These are phyloP conservation scores for Geotrichum reessii DNA, from an alignment of 1,139 yeast genomes.

Conservation along the genomic window DNA sequence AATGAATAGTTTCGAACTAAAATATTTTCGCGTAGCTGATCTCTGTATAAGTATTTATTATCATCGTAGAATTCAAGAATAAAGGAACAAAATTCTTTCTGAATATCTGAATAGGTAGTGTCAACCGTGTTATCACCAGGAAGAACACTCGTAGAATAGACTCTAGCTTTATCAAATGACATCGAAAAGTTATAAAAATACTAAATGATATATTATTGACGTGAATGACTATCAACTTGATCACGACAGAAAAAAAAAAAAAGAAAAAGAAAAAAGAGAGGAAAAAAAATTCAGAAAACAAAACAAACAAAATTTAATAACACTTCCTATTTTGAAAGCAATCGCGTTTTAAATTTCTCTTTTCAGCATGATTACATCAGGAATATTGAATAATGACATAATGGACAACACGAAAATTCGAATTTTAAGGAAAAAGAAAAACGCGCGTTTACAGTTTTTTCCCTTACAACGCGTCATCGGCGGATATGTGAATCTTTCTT, in stretches of 20 bases:
- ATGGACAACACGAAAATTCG: neutral
- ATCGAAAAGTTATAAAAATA: constrained; percentile 22
- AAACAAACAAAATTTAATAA: neutral
- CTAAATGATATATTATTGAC: too few species aligned
- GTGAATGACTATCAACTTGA: too few species aligned
- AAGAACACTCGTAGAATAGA: constrained; percentile 77
- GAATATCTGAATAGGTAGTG: constrained; percentile 67
- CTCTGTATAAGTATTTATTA: constrained; percentile 80
- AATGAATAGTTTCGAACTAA: constrained; percentile 69
- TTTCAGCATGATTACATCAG: neutral
- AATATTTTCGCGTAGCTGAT: constrained; percentile 82
- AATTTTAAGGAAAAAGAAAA: neutral
- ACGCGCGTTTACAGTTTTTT: neutral
- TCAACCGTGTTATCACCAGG: constrained; percentile 73
- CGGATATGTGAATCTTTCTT: too few species aligned
- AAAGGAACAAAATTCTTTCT: constrained; percentile 74
- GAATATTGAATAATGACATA: neutral
- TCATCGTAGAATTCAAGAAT: constrained; percentile 81
- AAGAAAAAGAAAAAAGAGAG: neutral
- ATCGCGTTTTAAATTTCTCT: neutral
- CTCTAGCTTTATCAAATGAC: constrained; percentile 72
- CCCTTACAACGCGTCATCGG: neutral
- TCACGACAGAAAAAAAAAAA: neutral
- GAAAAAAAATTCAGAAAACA: neutral
- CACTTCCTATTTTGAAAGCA: neutral